phyloP scores from a whole-genome alignment of 805 yeast species.

The Metschnikowia colocasiae region DNA sequence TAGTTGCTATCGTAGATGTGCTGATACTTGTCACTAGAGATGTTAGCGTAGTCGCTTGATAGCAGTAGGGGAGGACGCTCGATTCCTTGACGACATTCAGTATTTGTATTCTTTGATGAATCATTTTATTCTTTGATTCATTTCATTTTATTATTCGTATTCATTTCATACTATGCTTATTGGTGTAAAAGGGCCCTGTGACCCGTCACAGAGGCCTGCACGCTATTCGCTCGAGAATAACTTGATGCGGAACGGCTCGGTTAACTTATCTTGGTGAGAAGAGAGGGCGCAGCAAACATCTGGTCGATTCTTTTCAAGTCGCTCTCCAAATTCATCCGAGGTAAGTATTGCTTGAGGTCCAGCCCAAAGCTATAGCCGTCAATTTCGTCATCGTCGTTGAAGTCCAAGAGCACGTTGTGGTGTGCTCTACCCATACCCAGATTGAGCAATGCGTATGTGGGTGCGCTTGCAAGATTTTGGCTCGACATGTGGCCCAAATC shows the following conservation, averaged over 20 bases:
- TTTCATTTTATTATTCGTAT: background rate
- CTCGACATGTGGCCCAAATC: background rate
- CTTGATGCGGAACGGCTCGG: background rate
- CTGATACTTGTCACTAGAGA: too few species aligned
- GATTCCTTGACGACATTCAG: too few species aligned
- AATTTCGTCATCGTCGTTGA: constrained; percentile 13
- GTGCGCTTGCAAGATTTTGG: background rate
- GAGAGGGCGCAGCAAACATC: constrained; percentile 9
- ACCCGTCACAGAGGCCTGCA: background rate
- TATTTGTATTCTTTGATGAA: too few species aligned
- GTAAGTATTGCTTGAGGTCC: constrained; percentile 14
- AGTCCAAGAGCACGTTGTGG: constrained; percentile 9
- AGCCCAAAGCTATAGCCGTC: constrained; percentile 15
- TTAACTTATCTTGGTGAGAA: constrained; percentile 4
- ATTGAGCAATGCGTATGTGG: background rate
- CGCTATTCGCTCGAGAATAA: background rate
- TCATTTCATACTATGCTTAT: too few species aligned
- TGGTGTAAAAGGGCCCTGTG: too few species aligned
- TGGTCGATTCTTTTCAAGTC: constrained; percentile 16
- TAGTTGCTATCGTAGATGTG: too few species aligned
- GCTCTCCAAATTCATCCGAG: constrained; percentile 16
- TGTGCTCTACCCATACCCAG: background rate
- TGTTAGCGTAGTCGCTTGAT: too few species aligned
- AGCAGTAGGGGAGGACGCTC: too few species aligned
- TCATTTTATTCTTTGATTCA: too few species aligned